These are phyloP conservation scores for Rhodomyrtus tomentosa DNA, from an alignment of 345 rosid genomes.

Conservation along the genomic window DNA sequence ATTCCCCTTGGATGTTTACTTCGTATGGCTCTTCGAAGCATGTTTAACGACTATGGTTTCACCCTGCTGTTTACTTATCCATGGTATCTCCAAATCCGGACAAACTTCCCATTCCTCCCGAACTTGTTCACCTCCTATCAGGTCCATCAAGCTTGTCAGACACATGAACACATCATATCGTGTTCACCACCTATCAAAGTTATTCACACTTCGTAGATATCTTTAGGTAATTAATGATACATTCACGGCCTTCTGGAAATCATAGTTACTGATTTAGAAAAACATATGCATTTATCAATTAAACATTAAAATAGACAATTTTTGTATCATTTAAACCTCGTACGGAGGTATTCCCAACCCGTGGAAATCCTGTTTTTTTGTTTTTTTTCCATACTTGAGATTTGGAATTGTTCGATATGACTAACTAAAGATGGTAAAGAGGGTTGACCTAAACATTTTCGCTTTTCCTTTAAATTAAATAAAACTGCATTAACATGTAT, in stretches of 20 bases:
- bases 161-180: not conserved
- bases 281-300: not conserved
- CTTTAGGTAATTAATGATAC: not conserved
- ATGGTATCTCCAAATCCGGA: not conserved
- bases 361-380: not conserved
- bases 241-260: not conserved
- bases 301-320: not conserved
- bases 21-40: not conserved
- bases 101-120: not conserved
- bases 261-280: not conserved
- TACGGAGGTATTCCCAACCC: not conserved
- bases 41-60: not conserved
- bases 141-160: not conserved
- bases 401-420: not conserved
- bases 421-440: not conserved
- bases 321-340: not conserved
- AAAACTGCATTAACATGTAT: not conserved
- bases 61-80: not conserved
- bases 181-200: not conserved
- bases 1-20: not conserved
- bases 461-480: not conserved
- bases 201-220: not conserved
- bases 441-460: not conserved
- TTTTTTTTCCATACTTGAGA: not conserved
- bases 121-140: not conserved